Evolutionary conservation across 1,284 basidiomycete species (phyloP), one percentile per base, ranked within the genome.

Genomic region (Microbotryum violaceum): DNA sequence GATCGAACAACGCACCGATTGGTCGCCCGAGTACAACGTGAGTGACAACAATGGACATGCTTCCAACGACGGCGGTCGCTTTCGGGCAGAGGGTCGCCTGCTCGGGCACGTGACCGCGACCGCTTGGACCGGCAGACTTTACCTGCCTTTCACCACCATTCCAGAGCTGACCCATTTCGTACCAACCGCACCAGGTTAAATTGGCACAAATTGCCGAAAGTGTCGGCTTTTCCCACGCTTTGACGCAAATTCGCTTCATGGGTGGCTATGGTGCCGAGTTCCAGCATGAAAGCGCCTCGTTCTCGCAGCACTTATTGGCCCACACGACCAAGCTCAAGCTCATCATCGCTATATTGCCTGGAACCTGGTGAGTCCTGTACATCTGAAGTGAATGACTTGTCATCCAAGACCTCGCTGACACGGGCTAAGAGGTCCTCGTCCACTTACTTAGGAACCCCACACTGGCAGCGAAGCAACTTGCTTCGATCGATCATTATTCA

Each of bases 201-300:
- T 56, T 64, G 5, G 63, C 63, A 14, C 58, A 61, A 31, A 58
- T 53, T 14, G 63, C 63, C 33, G 63, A 64, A 44, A 16, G 27
- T 4, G 51, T 33, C 44, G 60, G 60, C 4, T 65, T 65, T 49
- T 49, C 53, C 16, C 58, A 52, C 33, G 63, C 60, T 18, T 47
- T 65, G 23, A 62, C 63, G 8, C 63, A 65, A 50, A 65, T 65
- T 44, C 51, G 63, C 7, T 65, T 65, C 54, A 48, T 62, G 52
- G 61, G 52, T 8, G 60, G 60, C 1, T 62, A 65, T 44, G 63
- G 61, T 25, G 63, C 60, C 21, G 60, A 59, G 48, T 61, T 56
- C 33, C 63, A 65, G 49, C 57, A 62, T 45, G 63, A 65, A 56
- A 56, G 45, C 18, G 63, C 62, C 21, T 58, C 63, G 18, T 59